Percentiles rank a stretch among this genome's conserved stretches.
These are phyloP conservation scores for Lentinula boryana DNA, from an alignment of 768 basidiomycete species.

Conservation along the genomic window DNA sequence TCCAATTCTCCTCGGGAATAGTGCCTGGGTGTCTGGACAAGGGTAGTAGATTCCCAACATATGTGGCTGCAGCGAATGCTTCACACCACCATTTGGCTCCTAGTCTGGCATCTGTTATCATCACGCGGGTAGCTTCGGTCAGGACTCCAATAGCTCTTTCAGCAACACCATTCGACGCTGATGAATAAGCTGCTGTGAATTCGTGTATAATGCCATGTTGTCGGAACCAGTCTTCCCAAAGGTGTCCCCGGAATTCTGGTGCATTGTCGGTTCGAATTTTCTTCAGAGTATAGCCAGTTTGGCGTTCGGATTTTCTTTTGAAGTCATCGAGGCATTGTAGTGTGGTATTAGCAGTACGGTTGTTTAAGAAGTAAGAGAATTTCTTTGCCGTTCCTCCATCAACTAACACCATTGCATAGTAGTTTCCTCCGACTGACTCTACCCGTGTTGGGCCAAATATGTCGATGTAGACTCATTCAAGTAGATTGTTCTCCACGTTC, in stretches of 20 bases:
- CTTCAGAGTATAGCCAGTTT: neutral
- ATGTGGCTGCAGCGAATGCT: neutral
- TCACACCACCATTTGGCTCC: conserved; percentile 9
- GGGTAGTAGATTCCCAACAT: neutral
- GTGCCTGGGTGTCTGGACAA: neutral
- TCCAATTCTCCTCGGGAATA: neutral
- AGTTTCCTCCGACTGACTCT: neutral
- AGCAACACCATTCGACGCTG: conserved; percentile 6
- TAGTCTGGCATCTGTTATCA: conserved; percentile 8
- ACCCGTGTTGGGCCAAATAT: conserved; percentile 9
- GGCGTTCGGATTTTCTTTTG: neutral
- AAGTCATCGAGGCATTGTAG: conserved; percentile 3
- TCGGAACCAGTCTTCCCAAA: conserved; percentile 8
- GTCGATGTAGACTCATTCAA: conserved; percentile 4
- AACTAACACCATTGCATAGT: conserved; percentile 5
- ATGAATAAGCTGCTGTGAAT: conserved; percentile 2
- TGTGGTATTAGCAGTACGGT: neutral
- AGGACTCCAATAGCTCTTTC: conserved; percentile 6
- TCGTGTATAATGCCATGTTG: conserved; percentile 3
- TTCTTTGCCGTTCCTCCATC: neutral
- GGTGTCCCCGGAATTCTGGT: conserved; percentile 12
- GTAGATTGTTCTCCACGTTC: too few relatives aligned
- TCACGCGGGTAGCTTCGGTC: neutral
- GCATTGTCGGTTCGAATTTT: conserved; percentile 15
- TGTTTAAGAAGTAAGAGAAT: neutral